Base-by-base conservation (phyloP, 1,284 basidiomycete genomes). In the Apiotrichum akiyoshidainum region DNA sequence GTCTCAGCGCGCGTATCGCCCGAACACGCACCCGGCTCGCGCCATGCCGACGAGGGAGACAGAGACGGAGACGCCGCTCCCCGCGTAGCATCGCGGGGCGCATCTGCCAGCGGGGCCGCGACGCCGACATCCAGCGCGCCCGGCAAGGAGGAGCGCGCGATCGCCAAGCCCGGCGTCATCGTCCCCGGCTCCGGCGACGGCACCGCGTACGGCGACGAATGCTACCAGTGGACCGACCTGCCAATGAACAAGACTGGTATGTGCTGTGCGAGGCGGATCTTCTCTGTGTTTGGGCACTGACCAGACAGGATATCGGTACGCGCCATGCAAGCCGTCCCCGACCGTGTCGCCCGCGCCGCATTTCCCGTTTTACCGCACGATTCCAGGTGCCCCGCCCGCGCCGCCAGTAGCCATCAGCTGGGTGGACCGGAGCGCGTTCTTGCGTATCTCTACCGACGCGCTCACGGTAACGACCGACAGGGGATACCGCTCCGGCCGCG, bases 401-500 rank as follows among this genome's bases (percentile, higher is more conserved):
- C 68, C 70, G 0, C 65, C 62, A 0, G 77, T 80, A 2, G 72
- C 78, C 31, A 67, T 80, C 46, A 79, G 78, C 52, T 79, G 76
- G 72, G 70, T 80, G 41, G 83, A 84, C 64, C 78, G 83, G 7
- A 81, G 80, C 3, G 63, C 73, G 3, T 84, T 81, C 67, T 77
- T 95, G 52, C 87, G 87, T 58, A 84, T 96, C 59, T 89, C 90
- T 0, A 84, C 85, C 48, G 89, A 95, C 66, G 94, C 89, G 0
- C 74, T 89, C 5, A 84, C 87, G 0, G 79, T 92, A 52, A 82
- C 85, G 5, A 89, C 94, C 4, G 89, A 90, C 73, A 89, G 88
- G 48, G 96, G 96, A 1, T 99, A 92, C 73, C 82, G 96, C 40
- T 90, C 90, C 64, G 92, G 88, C 2, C 84, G 96, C 17, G 87